These are phyloP conservation scores for Pseudogymnoascus sp. DNA, from an alignment of 2,329 filamentous ascomycete species.

Conservation along the genomic window DNA sequence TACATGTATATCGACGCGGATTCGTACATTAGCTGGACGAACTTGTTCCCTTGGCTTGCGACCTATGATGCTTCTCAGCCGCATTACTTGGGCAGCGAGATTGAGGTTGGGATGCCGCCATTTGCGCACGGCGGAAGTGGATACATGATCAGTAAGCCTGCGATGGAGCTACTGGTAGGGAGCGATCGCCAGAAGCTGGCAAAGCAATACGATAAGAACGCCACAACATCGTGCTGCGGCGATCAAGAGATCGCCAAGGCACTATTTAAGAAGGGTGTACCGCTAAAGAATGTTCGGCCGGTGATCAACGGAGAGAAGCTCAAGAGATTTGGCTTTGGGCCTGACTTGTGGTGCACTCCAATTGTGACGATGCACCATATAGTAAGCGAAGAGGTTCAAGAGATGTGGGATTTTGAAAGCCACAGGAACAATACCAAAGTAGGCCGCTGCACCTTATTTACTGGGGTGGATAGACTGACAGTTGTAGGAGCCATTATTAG, in stretches of 20 bases:
- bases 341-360: constrained; percentile 45
- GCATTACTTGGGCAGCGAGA: constrained; percentile 15
- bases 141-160: neutral
- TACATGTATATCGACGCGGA: constrained; percentile 22
- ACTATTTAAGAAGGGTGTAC: constrained; percentile 39
- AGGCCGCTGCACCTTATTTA: constrained; percentile 2
- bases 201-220: constrained; percentile 35
- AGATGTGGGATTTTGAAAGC: constrained; percentile 47
- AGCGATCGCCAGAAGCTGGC: neutral
- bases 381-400: constrained; percentile 43
- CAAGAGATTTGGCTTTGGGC: constrained; percentile 38
- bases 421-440: constrained; percentile 16
- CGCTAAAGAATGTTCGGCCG: constrained; percentile 40
- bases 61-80: constrained; percentile 13
- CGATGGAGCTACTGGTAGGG: neutral
- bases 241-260: constrained; percentile 43
- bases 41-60: constrained; percentile 14
- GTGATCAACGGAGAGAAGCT: constrained; percentile 50
- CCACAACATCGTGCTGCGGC: constrained; percentile 41
- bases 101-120: constrained; percentile 9
- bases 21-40: constrained; percentile 16
- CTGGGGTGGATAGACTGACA: constrained; percentile 25
- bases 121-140: constrained; percentile 19
- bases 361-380: constrained; percentile 52
- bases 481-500: constrained; percentile 36